Base-by-base conservation (phyloP, 345 rosid genomes). In the Aquilaria malaccensis region DNA sequence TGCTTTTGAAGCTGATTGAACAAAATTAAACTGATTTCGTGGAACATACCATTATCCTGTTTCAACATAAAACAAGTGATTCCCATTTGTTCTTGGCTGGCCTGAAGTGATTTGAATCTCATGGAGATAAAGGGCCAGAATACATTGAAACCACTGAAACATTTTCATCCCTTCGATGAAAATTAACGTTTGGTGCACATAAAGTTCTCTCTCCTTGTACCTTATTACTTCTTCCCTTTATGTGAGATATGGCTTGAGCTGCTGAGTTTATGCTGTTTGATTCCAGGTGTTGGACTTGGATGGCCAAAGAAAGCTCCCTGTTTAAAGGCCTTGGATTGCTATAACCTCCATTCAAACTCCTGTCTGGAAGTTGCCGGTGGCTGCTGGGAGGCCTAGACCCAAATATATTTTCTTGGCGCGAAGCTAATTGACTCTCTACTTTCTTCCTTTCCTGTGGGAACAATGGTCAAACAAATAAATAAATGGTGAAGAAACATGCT, bases 71-170 rank as follows among this genome's bases (percentile, higher is more conserved):
- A 22, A 22, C 22, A 22, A 22, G 22, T 37, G 43, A 37, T 37
- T 5, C 7, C 43, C 43, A 37, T 4, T 4, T 4, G 43, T 11
- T 30, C 33, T 55, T 55, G 58, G 2, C 12, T 55, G 22, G 22
- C 22, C 22, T 37, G 32, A 30, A 50, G 12, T 49, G 2, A 15
- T 22, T 41, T 22, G 0, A 43, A 48, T 65, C 78, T 67, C 79
- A 68, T 37, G 94, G 97, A 66, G 94, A 87, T 61, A 81, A 12
- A 55, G 95, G 89, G 50, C 95, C 87, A 2, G 98, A 81, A 80
- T 76, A 77, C 58, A 87, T 74, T 22, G 89, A 87, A 56, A 89
- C 84, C 67, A 76, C 85, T 15, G 87, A 93, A 70, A 83, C 87
- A 54, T 88, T 79, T 79, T 87, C 93, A 66, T 87, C 85, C 72